Conservation (phyloP, 495 filamentous ascomycete genomes). For the Letharia columbiana region DNA sequence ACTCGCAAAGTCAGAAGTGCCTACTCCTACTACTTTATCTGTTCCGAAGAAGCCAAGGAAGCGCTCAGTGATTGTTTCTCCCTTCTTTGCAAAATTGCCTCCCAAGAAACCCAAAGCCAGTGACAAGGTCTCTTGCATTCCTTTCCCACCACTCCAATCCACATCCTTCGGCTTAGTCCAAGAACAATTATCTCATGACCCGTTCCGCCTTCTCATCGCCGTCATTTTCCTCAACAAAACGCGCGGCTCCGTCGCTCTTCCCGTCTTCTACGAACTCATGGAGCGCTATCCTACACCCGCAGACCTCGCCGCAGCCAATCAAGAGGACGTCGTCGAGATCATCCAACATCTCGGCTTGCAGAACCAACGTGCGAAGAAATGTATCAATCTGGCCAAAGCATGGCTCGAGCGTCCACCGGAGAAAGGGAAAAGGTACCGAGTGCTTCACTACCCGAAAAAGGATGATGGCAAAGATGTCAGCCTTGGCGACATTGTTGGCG, state of each 20-base stretch:
- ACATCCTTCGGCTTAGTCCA: slow-evolving; percentile 70
- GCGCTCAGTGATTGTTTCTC: slow-evolving; percentile 29
- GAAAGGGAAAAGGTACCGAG: slow-evolving; percentile 51
- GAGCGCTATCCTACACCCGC: slow-evolving; percentile 57
- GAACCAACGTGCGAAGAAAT: slow-evolving; percentile 49
- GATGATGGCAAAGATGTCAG: slow-evolving; percentile 50
- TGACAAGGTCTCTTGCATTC: slow-evolving; percentile 53
- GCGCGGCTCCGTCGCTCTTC: slow-evolving; percentile 62
- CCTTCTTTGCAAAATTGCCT: slow-evolving; percentile 33
- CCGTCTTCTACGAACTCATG: slow-evolving; percentile 64
- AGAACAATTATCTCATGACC: slow-evolving; percentile 62
- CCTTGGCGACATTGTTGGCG: slow-evolving; percentile 37
- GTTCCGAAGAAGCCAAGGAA: slow-evolving; percentile 1
- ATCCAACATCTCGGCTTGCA: slow-evolving; percentile 72
- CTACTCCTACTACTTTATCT: not conserved
- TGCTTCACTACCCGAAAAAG: slow-evolving; percentile 57
- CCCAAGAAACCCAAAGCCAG: slow-evolving; percentile 23
- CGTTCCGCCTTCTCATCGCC: slow-evolving; percentile 65
- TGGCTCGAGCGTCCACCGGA: slow-evolving; percentile 61
- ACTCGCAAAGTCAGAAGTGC: not conserved
- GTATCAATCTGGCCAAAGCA: slow-evolving; percentile 56
- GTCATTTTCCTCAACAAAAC: slow-evolving; percentile 81
- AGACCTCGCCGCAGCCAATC: slow-evolving; percentile 51
- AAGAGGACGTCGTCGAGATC: slow-evolving; percentile 48
- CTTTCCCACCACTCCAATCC: slow-evolving; percentile 59